Conservation (phyloP, 2,329 filamentous ascomycete species). For the Fusarium sterilihyphosum region DNA sequence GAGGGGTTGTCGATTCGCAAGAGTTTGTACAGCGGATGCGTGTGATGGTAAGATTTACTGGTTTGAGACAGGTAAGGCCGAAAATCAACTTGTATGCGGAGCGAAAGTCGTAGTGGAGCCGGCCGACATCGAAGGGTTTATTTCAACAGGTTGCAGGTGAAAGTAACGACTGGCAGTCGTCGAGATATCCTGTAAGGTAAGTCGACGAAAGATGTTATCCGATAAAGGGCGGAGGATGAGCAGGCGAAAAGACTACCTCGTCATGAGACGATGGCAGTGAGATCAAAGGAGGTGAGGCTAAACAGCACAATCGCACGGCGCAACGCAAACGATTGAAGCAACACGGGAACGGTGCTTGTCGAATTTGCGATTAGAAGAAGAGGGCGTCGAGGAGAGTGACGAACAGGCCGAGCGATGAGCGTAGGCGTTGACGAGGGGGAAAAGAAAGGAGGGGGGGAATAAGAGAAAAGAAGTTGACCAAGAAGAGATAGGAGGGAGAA, state of each 20-base stretch:
- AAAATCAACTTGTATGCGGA: constrained; percentile 36
- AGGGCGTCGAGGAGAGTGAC: constrained; percentile 39
- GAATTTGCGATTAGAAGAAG: constrained; percentile 34
- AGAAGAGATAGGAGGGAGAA: constrained; percentile 41
- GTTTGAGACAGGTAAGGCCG: constrained; percentile 10
- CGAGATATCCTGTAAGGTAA: constrained; percentile 40
- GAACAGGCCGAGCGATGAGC: constrained; percentile 42
- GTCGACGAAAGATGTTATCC: constrained; percentile 43
- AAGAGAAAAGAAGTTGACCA: constrained; percentile 39
- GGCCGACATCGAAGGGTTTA: constrained; percentile 42
- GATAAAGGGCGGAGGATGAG: constrained; percentile 30
- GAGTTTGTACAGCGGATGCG: constrained; percentile 6
- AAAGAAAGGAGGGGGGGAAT: constrained; percentile 35
- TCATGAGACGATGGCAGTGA: constrained; percentile 39
- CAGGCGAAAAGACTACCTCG: constrained; percentile 32
- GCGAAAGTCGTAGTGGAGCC: constrained; percentile 41
- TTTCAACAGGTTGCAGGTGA: constrained; percentile 33
- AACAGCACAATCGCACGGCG: constrained; percentile 29
- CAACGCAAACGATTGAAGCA: constrained; percentile 35
- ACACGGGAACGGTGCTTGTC: constrained; percentile 35
- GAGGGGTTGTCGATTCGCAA: constrained; percentile 15
- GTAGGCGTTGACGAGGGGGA: constrained; percentile 43
- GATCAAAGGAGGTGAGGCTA: constrained; percentile 27
- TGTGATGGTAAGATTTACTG: constrained; percentile 19
- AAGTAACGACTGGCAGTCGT: constrained; percentile 46